phyloP scores from a whole-genome alignment of 179 eudicot species.

The Vitellaria paradoxa region DNA sequence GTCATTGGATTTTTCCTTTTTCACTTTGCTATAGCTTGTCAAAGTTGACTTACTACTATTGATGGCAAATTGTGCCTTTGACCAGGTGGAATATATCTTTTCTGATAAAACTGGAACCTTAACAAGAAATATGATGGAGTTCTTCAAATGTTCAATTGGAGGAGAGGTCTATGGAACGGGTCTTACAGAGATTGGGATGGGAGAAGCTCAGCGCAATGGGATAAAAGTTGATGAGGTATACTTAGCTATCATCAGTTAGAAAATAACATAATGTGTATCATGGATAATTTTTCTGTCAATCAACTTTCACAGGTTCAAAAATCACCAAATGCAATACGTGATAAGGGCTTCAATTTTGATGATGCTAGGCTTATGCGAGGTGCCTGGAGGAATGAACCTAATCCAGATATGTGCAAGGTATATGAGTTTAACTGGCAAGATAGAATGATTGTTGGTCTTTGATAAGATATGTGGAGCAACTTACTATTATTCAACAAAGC shows the following conservation, averaged over 20 bases:
- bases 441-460: not conserved
- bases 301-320: slow-evolving; percentile 43
- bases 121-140: slow-evolving; percentile 97
- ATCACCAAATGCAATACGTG: slow-evolving; percentile 57
- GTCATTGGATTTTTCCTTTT: no score
- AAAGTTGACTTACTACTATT: slow-evolving; percentile 5
- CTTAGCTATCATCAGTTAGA: not conserved
- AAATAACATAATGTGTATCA: not conserved
- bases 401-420: slow-evolving; percentile 90
- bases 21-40: not conserved
- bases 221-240: slow-evolving; percentile 57
- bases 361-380: slow-evolving; percentile 92
- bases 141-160: slow-evolving; percentile 96
- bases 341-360: slow-evolving; percentile 96
- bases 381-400: slow-evolving; percentile 97
- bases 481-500: not conserved
- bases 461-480: not conserved
- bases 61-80: slow-evolving; percentile 3
- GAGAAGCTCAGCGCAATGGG: slow-evolving; percentile 73
- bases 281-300: not conserved
- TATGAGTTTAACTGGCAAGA: slow-evolving; percentile 1
- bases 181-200: slow-evolving; percentile 86
- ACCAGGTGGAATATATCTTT: slow-evolving; percentile 94
- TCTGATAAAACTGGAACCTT: slow-evolving; percentile 97
- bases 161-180: slow-evolving; percentile 94